Conservation (phyloP, 495 filamentous ascomycete species). For the Rusavskia elegans region DNA sequence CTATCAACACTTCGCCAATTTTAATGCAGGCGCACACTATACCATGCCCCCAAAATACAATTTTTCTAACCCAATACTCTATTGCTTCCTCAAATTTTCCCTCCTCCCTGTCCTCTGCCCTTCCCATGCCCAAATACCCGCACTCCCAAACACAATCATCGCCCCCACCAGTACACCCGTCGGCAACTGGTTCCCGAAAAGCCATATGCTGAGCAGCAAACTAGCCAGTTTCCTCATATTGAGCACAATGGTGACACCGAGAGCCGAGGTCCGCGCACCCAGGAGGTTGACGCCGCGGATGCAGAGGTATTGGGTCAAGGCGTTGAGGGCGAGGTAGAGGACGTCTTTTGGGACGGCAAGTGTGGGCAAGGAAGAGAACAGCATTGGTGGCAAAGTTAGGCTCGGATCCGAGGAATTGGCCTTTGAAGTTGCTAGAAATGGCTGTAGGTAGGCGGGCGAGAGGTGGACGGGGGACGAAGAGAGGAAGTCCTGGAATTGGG, state of each 20-base stretch:
- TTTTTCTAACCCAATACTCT: conserved; percentile 12
- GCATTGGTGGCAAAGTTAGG: conserved; percentile 2
- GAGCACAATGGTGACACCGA: conserved; percentile 89
- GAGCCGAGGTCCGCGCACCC: conserved; percentile 66
- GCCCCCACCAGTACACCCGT: conserved; percentile 66
- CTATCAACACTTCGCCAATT: too few relatives aligned
- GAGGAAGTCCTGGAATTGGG: conserved; percentile 9
- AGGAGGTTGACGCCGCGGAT: conserved; percentile 90
- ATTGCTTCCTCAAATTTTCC: conserved; percentile 28
- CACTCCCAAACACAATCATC: conserved; percentile 70
- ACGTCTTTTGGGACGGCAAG: conserved; percentile 50
- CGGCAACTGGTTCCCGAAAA: conserved; percentile 75
- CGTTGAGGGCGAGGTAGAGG: conserved; percentile 59
- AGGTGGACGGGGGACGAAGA: conserved; percentile 13
- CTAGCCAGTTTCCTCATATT: conserved; percentile 94
- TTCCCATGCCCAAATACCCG: conserved; percentile 77
- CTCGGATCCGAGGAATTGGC: background rate
- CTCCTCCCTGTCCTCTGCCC: conserved; percentile 26
- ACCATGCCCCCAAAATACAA: conserved; percentile 20
- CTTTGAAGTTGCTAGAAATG: background rate
- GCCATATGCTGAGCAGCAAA: conserved; percentile 72
- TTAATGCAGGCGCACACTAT: background rate
- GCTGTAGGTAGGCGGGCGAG: conserved; percentile 23
- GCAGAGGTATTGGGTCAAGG: conserved; percentile 83
- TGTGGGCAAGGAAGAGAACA: conserved; percentile 30